Evolutionary conservation across 1,139 yeast genomes (phyloP), one percentile per base, ranked within the genome.

Genomic region (Suhomyces panamericanus): DNA sequence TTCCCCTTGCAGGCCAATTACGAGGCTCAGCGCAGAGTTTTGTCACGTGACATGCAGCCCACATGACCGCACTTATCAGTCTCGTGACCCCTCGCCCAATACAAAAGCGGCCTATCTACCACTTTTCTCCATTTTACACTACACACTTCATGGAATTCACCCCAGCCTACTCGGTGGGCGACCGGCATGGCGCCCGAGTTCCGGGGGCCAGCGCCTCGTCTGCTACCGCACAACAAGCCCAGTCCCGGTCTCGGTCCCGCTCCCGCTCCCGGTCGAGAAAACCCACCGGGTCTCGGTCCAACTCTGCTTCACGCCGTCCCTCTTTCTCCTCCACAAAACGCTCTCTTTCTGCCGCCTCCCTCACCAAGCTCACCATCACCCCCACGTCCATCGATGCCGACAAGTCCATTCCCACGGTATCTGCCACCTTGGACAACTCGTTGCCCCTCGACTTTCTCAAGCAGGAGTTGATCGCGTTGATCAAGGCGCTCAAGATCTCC

Each of bases 361-460:
- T 45, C 32, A 46, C 32, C 42, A 45, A 46, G 29, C 39, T 46
- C 12, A 44, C 42, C 24, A 33, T 48, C 20, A 61, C 67, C 6
- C 63, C 69, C 9, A 63, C 74, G 1, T 46, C 54, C 13, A 54
- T 69, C 37, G 68, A 63, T 20, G 51, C 53, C 20, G 70, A 66
- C 17, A 62, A 63, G 35, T 50, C 62, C 6, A 62, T 73, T 13
- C 77, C 78, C 15, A 61, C 73, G 6, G 68, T 75, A 3, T 61
- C 63, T 32, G 79, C 75, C 2, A 60, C 59, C 3, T 66, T 88
- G 44, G 96, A 88, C 59, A 83, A 85, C 55, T 65, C 88, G 2
- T 72, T 93, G 46, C 98, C 97, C 0, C 57, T 75, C 17, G 95
- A 87, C 54, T 90, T 90, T 63, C 85, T 93, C 62, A 87, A 87